Percentiles rank a stretch among this genome's conserved stretches.
Conservation (phyloP, 2,329 filamentous ascomycete species). For the Cytospora paraplurivora region DNA sequence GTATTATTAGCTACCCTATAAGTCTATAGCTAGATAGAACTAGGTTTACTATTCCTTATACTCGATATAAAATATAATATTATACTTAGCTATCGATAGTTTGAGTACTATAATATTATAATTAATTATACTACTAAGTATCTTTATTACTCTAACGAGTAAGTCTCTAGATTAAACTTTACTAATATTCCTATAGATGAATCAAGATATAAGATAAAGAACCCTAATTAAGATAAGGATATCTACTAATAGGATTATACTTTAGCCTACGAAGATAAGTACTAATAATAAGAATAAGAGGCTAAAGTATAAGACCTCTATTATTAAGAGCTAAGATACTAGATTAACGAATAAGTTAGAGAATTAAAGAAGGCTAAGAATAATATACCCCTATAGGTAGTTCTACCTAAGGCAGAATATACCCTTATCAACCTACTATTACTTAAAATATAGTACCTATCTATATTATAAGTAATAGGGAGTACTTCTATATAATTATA, state of each 20-base stretch:
- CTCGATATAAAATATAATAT: not conserved
- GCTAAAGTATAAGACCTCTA: not conserved
- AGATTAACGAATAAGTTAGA: not conserved
- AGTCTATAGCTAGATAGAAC: not conserved
- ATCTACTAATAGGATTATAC: no score
- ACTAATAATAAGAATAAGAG: not conserved
- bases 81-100: no score
- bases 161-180: no score
- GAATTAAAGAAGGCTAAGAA: not conserved
- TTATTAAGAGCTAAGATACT: not conserved
- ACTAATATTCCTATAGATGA: no score
- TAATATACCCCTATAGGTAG: not conserved
- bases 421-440: not conserved
- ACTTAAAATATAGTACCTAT: slow-evolving; percentile 1
- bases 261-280: no score
- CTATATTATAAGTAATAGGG: not conserved
- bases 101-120: not conserved
- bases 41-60: not conserved
- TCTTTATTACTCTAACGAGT: no score
- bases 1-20: not conserved
- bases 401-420: no score
- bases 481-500: not conserved
- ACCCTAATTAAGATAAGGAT: no score
- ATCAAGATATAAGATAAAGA: no score
- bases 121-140: no score